Conservation (phyloP, 306 rosid genomes). For the Vigna nakashimae region DNA sequence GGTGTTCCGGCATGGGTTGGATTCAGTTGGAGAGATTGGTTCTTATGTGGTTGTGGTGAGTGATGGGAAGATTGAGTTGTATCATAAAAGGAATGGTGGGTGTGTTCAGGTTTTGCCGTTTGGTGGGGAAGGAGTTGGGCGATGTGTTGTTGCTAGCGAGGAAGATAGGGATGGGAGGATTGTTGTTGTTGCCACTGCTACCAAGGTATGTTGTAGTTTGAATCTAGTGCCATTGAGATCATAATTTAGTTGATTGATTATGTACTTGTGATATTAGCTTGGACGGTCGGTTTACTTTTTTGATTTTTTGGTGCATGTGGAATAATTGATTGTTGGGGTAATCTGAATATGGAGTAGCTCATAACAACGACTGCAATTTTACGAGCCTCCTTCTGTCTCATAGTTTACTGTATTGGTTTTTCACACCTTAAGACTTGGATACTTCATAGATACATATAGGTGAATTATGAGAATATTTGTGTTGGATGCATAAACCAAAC, state of each 20-base stretch:
- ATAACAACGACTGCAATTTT: not conserved
- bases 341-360: conserved; percentile 22
- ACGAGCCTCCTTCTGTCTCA: not conserved
- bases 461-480: not conserved
- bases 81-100: conserved; percentile 79
- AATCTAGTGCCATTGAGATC: conserved; percentile 21
- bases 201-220: conserved; percentile 64
- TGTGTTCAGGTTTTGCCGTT: conserved; percentile 80
- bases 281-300: conserved; percentile 23
- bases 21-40: conserved; percentile 82
- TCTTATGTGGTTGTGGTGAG: conserved; percentile 80
- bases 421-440: not conserved
- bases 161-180: conserved; percentile 70
- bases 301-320: conserved; percentile 22
- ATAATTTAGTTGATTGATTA: conserved; percentile 15
- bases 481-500: not conserved
- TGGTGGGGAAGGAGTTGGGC: conserved; percentile 79
- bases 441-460: not conserved
- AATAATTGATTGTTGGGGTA: conserved; percentile 26
- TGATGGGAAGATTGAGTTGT: conserved; percentile 83
- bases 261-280: conserved; percentile 7
- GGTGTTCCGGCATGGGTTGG: conserved; percentile 69
- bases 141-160: conserved; percentile 76
- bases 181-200: conserved; percentile 77
- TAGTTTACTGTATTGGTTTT: not conserved